Percentiles rank a stretch among this genome's conserved stretches.
Conservation (phyloP, 129 eudicot genomes). For the Chrysanthemum lavandulifolium region DNA sequence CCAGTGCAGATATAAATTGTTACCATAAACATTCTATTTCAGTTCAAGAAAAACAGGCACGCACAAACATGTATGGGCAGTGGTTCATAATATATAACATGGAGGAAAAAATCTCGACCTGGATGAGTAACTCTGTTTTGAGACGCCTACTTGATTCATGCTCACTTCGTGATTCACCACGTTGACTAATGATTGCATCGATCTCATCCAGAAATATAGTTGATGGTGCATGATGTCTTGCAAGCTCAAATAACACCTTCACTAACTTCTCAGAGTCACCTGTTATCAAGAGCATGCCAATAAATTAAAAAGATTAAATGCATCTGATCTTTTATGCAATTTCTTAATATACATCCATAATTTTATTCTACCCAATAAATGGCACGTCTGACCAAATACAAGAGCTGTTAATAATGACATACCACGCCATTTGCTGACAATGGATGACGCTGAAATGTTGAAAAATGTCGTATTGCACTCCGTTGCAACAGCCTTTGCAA, state of each 20-base stretch:
- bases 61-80: too few relatives aligned
- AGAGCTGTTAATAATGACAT: slow-evolving; percentile 25
- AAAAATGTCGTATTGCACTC: slow-evolving; percentile 99
- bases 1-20: too few relatives aligned
- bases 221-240: slow-evolving; percentile 99
- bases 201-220: slow-evolving; percentile 97
- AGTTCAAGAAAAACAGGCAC: too few relatives aligned
- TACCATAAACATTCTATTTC: too few relatives aligned
- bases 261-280: slow-evolving; percentile 98
- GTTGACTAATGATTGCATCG: slow-evolving; percentile 98
- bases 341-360: background rate
- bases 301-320: background rate
- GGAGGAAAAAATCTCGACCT: slow-evolving; percentile 44
- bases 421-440: slow-evolving; percentile 99
- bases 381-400: background rate
- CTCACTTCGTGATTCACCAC: slow-evolving; percentile 99
- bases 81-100: too few relatives aligned
- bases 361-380: background rate
- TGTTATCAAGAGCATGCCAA: slow-evolving; percentile 23
- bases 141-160: slow-evolving; percentile 99
- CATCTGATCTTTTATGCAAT: background rate
- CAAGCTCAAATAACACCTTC: slow-evolving; percentile 94
- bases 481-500: slow-evolving; percentile 99
- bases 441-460: slow-evolving; percentile 98
- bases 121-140: slow-evolving; percentile 95